A percentile compares a stretch with the other conserved stretches of the same genome.
Conservation (phyloP, 2,329 filamentous ascomycete species). For the Incumbomyces lentus region DNA sequence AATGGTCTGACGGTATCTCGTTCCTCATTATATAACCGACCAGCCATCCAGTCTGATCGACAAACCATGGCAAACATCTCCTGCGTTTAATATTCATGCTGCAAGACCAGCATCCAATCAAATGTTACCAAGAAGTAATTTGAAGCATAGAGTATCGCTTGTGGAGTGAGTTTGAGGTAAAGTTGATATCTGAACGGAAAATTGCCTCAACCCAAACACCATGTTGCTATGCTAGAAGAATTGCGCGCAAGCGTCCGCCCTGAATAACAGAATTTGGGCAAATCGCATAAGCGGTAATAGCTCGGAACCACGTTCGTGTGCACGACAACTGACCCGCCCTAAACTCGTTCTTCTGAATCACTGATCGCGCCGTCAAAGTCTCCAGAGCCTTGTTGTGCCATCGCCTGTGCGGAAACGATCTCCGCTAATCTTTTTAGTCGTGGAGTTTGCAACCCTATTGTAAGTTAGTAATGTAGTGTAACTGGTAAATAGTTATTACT, state of each 20-base stretch:
- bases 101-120: too few relatives aligned
- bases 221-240: too few relatives aligned
- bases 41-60: too few relatives aligned
- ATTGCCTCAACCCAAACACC: too few relatives aligned
- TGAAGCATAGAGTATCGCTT: too few relatives aligned
- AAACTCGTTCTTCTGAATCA: slow-evolving; percentile 12
- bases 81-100: background rate
- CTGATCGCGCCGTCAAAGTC: slow-evolving; percentile 14
- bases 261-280: too few relatives aligned
- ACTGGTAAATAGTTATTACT: too few relatives aligned
- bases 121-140: too few relatives aligned
- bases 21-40: slow-evolving; percentile 4
- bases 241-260: too few relatives aligned
- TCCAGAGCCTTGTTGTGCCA: slow-evolving; percentile 80
- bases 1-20: background rate
- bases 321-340: background rate
- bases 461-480: slow-evolving; percentile 28
- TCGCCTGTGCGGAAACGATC: slow-evolving; percentile 92
- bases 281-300: too few relatives aligned
- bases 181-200: too few relatives aligned
- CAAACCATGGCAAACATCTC: background rate
- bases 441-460: slow-evolving; percentile 82
- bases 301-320: background rate
- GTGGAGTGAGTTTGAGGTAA: too few relatives aligned
- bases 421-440: slow-evolving; percentile 92